Percentiles rank a stretch among this genome's conserved stretches.
phyloP scores from a whole-genome alignment of 352 stramenopile species.

The Pythium sukuiense region DNA sequence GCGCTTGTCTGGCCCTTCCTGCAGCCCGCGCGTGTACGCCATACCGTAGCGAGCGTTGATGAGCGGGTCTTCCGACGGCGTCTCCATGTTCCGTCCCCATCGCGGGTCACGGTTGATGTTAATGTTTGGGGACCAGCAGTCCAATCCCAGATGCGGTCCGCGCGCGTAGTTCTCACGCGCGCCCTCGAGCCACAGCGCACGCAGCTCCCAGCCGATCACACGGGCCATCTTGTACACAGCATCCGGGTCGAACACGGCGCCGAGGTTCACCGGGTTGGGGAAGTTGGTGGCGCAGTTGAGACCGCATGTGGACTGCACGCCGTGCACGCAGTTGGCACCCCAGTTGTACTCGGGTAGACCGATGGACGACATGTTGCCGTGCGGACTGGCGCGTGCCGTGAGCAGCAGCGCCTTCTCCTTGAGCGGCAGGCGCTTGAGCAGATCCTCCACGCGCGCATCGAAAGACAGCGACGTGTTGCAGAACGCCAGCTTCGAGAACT shows the following conservation, averaged over 20 bases:
- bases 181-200: conserved; percentile 76
- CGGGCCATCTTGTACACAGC: conserved; percentile 81
- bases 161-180: conserved; percentile 64
- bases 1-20: conserved; percentile 67
- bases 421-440: conserved; percentile 70
- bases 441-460: conserved; percentile 66
- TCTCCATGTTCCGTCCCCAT: conserved; percentile 94
- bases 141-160: conserved; percentile 79
- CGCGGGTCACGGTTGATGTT: conserved; percentile 95
- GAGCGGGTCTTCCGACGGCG: conserved; percentile 91
- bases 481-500: conserved; percentile 55
- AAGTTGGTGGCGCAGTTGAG: conserved; percentile 88
- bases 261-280: conserved; percentile 88
- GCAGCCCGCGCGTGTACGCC: conserved; percentile 87
- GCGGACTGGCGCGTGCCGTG: conserved; percentile 64
- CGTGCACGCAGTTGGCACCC: conserved; percentile 93
- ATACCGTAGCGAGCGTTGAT: conserved; percentile 91
- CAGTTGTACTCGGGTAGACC: conserved; percentile 91
- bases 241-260: conserved; percentile 84
- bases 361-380: conserved; percentile 76
- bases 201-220: conserved; percentile 86
- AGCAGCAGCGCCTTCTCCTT: conserved; percentile 72
- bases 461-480: conserved; percentile 73
- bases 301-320: conserved; percentile 83
- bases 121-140: conserved; percentile 94